A percentile compares a stretch with the other conserved stretches of the same genome.
Conservation (phyloP, 257 asterid genomes). For the Orobanche coerulescens region DNA sequence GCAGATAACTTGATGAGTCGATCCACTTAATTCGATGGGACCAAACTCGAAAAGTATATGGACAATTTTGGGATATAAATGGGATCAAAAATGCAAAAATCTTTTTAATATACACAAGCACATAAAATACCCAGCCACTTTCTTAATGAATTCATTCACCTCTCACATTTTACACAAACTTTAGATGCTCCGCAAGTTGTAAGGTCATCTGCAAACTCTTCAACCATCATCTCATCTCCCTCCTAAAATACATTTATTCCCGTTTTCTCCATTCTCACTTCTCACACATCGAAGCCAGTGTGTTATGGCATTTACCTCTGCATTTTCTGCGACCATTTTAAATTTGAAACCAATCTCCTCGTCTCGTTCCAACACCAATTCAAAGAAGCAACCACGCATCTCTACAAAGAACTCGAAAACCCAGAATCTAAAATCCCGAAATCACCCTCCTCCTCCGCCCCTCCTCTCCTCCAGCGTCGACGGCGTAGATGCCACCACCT, state of each 20-base stretch:
- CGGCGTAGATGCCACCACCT: slow-evolving; percentile 78
- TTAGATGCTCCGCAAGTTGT: no score
- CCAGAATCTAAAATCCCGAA: slow-evolving; percentile 35
- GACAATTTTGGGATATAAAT: no score
- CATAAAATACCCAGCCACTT: no score
- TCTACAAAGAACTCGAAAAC: slow-evolving; percentile 25
- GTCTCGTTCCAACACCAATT: slow-evolving; percentile 29
- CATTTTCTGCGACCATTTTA: slow-evolving; percentile 17
- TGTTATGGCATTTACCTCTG: slow-evolving; percentile 29
- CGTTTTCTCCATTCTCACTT: slow-evolving; percentile 17
- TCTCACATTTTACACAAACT: no score
- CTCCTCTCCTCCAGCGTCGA: slow-evolving; percentile 30
- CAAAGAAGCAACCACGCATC: slow-evolving; percentile 21
- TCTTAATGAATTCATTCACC: no score
- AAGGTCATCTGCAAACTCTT: not conserved
- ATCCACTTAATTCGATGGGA: no score
- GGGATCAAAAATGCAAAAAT: no score
- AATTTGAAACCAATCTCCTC: slow-evolving; percentile 29
- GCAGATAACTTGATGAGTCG: no score
- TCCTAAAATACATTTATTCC: slow-evolving; percentile 3
- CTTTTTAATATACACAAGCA: no score
- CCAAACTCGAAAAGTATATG: no score
- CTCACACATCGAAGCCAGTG: not conserved
- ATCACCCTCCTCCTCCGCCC: slow-evolving; percentile 26
- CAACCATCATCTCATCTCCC: slow-evolving; percentile 20